These are phyloP conservation scores for Starmerella floris DNA, from an alignment of 805 yeast species.

Conservation along the genomic window DNA sequence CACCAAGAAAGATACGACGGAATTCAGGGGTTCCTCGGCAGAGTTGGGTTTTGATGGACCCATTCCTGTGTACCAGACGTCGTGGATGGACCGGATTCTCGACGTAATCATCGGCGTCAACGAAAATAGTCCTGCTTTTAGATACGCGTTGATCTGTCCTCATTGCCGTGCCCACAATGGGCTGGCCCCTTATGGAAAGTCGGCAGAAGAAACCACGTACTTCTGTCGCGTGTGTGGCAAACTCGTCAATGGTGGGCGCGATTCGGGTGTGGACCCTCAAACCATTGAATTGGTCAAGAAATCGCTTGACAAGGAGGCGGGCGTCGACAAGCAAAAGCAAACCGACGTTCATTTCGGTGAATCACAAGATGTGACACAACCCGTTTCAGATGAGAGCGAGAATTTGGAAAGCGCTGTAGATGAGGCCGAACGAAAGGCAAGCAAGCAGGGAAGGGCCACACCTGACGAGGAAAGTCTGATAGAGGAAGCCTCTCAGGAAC, in stretches of 20 bases:
- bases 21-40: neutral
- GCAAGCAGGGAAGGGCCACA: too few species aligned
- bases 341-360: neutral
- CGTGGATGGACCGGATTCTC: conserved; percentile 34
- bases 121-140: conserved; percentile 43
- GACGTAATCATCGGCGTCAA: conserved; percentile 45
- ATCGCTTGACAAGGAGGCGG: too few species aligned
- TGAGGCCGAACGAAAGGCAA: too few species aligned
- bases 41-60: neutral
- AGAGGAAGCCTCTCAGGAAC: too few species aligned
- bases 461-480: too few species aligned
- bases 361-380: too few species aligned
- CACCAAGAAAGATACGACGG: neutral
- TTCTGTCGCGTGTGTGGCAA: conserved; percentile 54
- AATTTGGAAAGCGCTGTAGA: too few species aligned
- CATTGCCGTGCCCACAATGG: conserved; percentile 66
- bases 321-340: too few species aligned
- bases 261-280: neutral
- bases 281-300: too few species aligned
- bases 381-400: too few species aligned
- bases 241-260: conserved; percentile 2
- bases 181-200: conserved; percentile 57
- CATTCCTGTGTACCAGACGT: conserved; percentile 6
- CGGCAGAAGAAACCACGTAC: conserved; percentile 40
- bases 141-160: conserved; percentile 61